Evolutionary conservation across 2,329 filamentous ascomycete species (phyloP).

Genomic region (Ophiostoma sp.): DNA sequence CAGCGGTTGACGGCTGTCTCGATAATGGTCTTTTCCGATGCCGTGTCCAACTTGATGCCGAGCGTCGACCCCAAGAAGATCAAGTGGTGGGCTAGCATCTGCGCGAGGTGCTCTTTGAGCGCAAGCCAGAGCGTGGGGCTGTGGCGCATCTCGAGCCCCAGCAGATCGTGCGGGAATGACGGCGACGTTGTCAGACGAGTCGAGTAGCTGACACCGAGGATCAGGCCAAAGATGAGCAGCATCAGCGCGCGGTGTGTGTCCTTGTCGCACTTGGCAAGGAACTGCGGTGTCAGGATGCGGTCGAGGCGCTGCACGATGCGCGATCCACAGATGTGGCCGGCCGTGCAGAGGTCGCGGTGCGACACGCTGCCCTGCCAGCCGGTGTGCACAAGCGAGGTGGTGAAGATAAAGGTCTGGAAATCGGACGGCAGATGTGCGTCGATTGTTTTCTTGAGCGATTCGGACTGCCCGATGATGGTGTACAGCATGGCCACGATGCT

Average conservation of each 20-base stretch:
- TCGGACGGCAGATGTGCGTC: slow-evolving; percentile 30
- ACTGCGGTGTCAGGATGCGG: slow-evolving; percentile 33
- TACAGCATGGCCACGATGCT: slow-evolving; percentile 33
- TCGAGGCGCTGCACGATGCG: slow-evolving; percentile 33
- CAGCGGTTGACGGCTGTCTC: slow-evolving; percentile 32
- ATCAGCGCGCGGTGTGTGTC: slow-evolving; percentile 32
- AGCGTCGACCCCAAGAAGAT: slow-evolving; percentile 33
- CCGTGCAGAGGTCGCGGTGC: slow-evolving; percentile 28
- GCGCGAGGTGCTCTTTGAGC: slow-evolving; percentile 34
- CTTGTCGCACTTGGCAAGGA: slow-evolving; percentile 28
- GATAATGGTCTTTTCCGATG: slow-evolving; percentile 32
- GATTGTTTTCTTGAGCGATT: slow-evolving; percentile 25
- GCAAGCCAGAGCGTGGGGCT: slow-evolving; percentile 35
- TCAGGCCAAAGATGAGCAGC: slow-evolving; percentile 32
- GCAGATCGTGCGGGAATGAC: slow-evolving; percentile 28
- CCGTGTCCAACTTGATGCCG: slow-evolving; percentile 33
- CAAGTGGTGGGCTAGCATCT: slow-evolving; percentile 34
- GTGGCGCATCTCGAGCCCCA: slow-evolving; percentile 30
- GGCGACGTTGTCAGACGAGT: slow-evolving; percentile 27
- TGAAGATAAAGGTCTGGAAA: slow-evolving; percentile 32
- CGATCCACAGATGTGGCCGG: slow-evolving; percentile 31
- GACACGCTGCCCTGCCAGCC: slow-evolving; percentile 27
- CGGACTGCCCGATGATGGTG: slow-evolving; percentile 28
- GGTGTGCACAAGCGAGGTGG: slow-evolving; percentile 31
- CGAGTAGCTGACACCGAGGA: slow-evolving; percentile 32